These are phyloP conservation scores for Paecilomyces variotii DNA, from an alignment of 2,329 filamentous ascomycete genomes.

Conservation along the genomic window DNA sequence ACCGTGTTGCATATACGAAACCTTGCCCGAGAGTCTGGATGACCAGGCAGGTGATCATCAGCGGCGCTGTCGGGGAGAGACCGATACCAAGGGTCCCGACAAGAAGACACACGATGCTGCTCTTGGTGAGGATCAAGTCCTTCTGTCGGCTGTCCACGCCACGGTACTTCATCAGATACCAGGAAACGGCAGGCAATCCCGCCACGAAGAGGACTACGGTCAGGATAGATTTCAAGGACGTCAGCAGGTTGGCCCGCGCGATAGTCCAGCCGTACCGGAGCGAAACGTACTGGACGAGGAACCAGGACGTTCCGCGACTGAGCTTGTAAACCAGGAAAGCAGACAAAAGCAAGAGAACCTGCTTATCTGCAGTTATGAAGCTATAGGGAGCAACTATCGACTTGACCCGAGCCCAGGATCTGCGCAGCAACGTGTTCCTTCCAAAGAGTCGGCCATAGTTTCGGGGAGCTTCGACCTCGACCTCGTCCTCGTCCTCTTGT, in stretches of 20 bases:
- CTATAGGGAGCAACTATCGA: slow-evolving; percentile 29
- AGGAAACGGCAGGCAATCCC: slow-evolving; percentile 36
- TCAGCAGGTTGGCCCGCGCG: slow-evolving; percentile 34
- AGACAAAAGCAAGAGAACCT: slow-evolving; percentile 36
- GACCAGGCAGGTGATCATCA: slow-evolving; percentile 38
- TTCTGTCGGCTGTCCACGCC: slow-evolving; percentile 32
- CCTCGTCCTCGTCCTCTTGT: slow-evolving; percentile 8
- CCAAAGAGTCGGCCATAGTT: background rate
- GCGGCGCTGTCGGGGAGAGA: slow-evolving; percentile 34
- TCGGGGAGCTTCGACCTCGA: background rate
- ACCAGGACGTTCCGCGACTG: slow-evolving; percentile 38
- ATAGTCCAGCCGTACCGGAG: slow-evolving; percentile 44
- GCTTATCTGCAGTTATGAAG: slow-evolving; percentile 32
- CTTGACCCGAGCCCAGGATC: slow-evolving; percentile 4
- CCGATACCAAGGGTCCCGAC: slow-evolving; percentile 41
- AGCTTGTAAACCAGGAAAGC: slow-evolving; percentile 43
- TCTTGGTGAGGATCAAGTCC: slow-evolving; percentile 40
- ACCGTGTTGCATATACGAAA: slow-evolving; percentile 39
- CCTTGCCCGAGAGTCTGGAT: slow-evolving; percentile 43
- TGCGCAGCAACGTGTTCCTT: slow-evolving; percentile 3
- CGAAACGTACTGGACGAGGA: slow-evolving; percentile 46
- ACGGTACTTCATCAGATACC: slow-evolving; percentile 27
- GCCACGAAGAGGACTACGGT: slow-evolving; percentile 42
- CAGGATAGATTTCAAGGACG: slow-evolving; percentile 40
- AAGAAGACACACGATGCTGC: slow-evolving; percentile 36